Conservation (phyloP, 805 yeast species). For the Sugiyamaella chiloensis region DNA sequence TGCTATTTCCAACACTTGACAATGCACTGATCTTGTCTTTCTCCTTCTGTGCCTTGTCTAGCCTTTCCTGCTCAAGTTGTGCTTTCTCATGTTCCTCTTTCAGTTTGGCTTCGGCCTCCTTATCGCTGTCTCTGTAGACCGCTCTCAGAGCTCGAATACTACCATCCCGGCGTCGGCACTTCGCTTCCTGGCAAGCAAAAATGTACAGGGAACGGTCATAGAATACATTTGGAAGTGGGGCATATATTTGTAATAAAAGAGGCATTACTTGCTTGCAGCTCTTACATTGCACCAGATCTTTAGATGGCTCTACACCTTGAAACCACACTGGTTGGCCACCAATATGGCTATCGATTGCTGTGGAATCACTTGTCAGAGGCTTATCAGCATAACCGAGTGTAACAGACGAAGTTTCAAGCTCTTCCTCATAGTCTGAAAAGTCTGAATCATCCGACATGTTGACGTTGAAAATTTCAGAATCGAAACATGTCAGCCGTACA, state of each 20-base stretch:
- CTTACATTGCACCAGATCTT: constrained; percentile 54
- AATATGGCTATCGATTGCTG: constrained; percentile 15
- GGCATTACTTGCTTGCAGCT: constrained; percentile 63
- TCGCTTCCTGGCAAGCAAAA: constrained; percentile 62
- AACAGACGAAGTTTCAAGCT: constrained; percentile 31
- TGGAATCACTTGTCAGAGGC: constrained; percentile 13
- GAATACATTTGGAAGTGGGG: constrained; percentile 66
- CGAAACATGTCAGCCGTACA: neutral
- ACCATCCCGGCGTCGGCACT: constrained; percentile 69
- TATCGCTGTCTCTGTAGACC: constrained; percentile 54
- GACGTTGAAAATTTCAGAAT: neutral
- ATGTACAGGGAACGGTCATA: constrained; percentile 83
- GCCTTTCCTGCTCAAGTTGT: constrained; percentile 8
- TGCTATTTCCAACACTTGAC: constrained; percentile 16
- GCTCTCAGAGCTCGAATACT: constrained; percentile 76
- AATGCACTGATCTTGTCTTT: constrained; percentile 11
- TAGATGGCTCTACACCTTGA: constrained; percentile 54
- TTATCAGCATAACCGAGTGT: constrained; percentile 37
- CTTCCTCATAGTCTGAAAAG: constrained; percentile 38
- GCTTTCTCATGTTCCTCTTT: constrained; percentile 23
- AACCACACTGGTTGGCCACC: constrained; percentile 47
- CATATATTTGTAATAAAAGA: constrained; percentile 71
- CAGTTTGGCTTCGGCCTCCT: constrained; percentile 41
- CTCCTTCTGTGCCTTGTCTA: constrained; percentile 5
- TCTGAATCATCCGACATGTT: constrained; percentile 19